Evolutionary conservation across 2,329 filamentous ascomycete genomes (phyloP).

Genomic region (Ascochyta lentis): DNA sequence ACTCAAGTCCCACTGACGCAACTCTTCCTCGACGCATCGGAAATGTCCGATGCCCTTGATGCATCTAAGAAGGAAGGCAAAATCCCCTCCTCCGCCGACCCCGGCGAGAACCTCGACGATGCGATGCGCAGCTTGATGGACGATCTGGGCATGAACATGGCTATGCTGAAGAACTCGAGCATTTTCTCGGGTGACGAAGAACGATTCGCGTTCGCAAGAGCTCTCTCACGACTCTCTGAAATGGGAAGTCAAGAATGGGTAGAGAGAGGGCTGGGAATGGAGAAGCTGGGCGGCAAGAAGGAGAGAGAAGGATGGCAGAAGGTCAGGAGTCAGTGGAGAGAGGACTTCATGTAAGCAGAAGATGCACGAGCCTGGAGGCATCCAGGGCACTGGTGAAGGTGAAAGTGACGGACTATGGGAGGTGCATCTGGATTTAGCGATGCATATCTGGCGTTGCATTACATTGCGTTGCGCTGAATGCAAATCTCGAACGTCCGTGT

Average conservation of each 20-base stretch:
- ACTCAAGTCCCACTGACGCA: constrained; percentile 83
- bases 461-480: not conserved
- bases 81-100: constrained; percentile 50
- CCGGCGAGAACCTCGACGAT: constrained; percentile 63
- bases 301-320: constrained; percentile 71
- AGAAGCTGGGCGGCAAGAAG: constrained; percentile 67
- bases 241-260: constrained; percentile 98
- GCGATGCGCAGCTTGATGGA: constrained; percentile 84
- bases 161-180: constrained; percentile 81
- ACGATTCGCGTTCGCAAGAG: constrained; percentile 91
- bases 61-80: constrained; percentile 48
- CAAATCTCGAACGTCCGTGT: too few relatives aligned
- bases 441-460: constrained; percentile 2
- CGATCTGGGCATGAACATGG: constrained; percentile 83
- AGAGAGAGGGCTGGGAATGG: constrained; percentile 73
- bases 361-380: not conserved
- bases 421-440: constrained; percentile 1
- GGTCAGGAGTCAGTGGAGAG: constrained; percentile 71
- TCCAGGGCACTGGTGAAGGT: not conserved
- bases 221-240: constrained; percentile 81
- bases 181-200: constrained; percentile 96
- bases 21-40: constrained; percentile 76
- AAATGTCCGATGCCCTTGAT: constrained; percentile 56
- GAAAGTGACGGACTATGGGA: not conserved
- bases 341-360: constrained; percentile 39